Evolutionary conservation across 108 stramenopile genomes (phyloP).

Genomic region (Cyclotella atomus): DNA sequence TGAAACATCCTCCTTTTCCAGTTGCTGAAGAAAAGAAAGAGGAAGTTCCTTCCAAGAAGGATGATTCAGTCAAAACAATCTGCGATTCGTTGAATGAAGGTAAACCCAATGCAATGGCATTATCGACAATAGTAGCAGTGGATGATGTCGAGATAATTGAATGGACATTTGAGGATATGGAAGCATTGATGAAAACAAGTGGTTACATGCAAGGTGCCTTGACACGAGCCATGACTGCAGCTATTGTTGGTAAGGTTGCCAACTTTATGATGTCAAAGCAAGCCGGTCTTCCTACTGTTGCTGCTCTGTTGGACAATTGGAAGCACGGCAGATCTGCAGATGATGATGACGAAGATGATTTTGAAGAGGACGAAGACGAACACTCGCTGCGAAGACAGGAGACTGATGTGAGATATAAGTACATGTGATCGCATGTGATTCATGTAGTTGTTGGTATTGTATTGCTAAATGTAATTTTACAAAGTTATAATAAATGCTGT

Average conservation of each 20-base stretch:
- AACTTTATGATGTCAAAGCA: constrained; percentile 69
- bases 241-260: constrained; percentile 85
- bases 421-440: too few relatives aligned
- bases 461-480: too few relatives aligned
- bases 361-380: not conserved
- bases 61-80: not conserved
- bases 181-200: constrained; percentile 67
- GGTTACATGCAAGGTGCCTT: constrained; percentile 70
- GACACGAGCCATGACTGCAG: constrained; percentile 84
- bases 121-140: constrained; percentile 68
- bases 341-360: constrained; percentile 12
- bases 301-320: constrained; percentile 43
- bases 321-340: not conserved
- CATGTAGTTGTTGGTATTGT: too few relatives aligned
- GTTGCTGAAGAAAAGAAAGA: not conserved
- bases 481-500: not conserved
- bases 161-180: constrained; percentile 83
- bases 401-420: too few relatives aligned
- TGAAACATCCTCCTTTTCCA: constrained; percentile 13
- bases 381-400: not conserved
- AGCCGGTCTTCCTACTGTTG: constrained; percentile 18
- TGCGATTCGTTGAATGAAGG: constrained; percentile 1
- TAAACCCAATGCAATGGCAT: constrained; percentile 13
- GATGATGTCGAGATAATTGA: constrained; percentile 67
- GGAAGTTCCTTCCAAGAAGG: not conserved